Conservation (phyloP, 257 asterid genomes). For the Penstemon davidsonii region DNA sequence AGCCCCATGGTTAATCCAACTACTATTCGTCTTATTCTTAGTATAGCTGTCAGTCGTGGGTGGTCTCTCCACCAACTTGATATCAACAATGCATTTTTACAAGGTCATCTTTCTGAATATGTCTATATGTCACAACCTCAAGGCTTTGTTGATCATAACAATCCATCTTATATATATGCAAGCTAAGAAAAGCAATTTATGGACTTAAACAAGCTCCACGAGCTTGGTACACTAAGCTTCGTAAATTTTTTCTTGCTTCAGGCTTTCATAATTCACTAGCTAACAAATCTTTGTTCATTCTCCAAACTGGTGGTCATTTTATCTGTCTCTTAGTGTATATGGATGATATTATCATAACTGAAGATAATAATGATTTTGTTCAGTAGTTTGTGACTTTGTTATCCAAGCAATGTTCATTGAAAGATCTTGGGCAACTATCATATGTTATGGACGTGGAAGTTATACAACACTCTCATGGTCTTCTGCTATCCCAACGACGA, state of each 20-base stretch:
- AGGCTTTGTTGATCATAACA: not conserved
- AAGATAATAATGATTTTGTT: too few species aligned
- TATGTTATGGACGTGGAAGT: too few species aligned
- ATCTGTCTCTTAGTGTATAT: not conserved
- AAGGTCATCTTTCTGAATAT: not conserved
- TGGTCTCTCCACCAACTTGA: not conserved
- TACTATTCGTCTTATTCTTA: not conserved
- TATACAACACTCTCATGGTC: too few species aligned
- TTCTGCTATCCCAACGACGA: too few species aligned
- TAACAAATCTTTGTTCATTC: not conserved
- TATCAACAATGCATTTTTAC: not conserved
- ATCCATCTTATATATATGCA: not conserved
- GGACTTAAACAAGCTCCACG: not conserved
- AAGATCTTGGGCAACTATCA: too few species aligned
- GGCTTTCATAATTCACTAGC: not conserved
- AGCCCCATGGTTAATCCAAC: not conserved
- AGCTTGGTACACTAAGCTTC: not conserved
- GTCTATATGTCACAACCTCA: not conserved
- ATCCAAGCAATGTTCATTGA: too few species aligned
- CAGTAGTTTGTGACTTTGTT: too few species aligned
- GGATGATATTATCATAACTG: not conserved
- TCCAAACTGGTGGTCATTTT: not conserved
- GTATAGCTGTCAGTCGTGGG: not conserved
- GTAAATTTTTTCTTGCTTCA: not conserved
- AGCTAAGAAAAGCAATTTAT: too few species aligned